Base-by-base conservation (phyloP, 2,329 filamentous ascomycete species). In the Sporothrix schenckii region DNA sequence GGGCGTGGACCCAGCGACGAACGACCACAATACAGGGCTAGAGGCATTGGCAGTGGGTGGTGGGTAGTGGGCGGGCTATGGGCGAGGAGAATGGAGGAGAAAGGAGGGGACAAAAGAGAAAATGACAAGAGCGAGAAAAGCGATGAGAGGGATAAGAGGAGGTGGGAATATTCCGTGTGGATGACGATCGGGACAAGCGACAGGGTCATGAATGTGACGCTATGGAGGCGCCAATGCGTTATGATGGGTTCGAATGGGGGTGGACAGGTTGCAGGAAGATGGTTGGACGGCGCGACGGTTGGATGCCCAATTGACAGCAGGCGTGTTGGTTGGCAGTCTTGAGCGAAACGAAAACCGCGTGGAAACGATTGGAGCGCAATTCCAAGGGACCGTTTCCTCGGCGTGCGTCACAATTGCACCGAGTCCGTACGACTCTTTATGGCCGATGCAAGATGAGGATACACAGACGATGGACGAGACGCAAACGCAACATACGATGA, bases 201-300 rank as follows among this genome's bases (percentile, higher is more conserved):
- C 34, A 34, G 9, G 14, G 34, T 41, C 30, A 60, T 30, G 21
- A 60, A 60, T 60, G 56, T 41, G 56, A 60, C 34, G 56, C 56
- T 9, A 21, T 3, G 19, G 34, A 6, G 4, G 27, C 7, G 16
- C 14, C 30, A 16, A 16, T 10, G 13, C 16, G 27, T 60, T 30
- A n/a, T 60, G 56, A 60, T 44, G 34, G 56, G 56, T 7, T 60
- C 30, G 30, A 34, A 44, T 60, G 10, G n/a, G 19, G 56, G 56
- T 60, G 44, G 34, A 14, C 3, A 53, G 34, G 34, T 9, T 34
- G 34, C 5, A 34, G 6, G 52, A 14, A 49, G 44, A 13, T 53
- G 53, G 53, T 56, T 21, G 11, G 50, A 27, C 50, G 21, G 53
- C 16, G 13, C 21, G 54, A 58, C 54, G 54, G 54, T 58, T 60